phyloP scores from a whole-genome alignment of 805 yeast genomes.

The Blastobotrys parvus region DNA sequence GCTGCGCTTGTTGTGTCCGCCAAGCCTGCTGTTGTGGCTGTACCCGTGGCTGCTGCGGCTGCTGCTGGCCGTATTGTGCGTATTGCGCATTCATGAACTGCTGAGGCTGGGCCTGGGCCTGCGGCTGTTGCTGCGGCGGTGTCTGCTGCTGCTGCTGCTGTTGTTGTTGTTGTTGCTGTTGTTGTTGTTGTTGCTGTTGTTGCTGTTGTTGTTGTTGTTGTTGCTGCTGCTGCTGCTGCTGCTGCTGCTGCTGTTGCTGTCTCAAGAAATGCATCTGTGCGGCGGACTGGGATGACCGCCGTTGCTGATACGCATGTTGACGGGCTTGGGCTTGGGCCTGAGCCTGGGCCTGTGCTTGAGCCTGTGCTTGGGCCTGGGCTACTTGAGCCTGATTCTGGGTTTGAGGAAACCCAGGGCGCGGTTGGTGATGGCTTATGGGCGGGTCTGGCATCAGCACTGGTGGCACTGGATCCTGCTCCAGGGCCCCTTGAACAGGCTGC shows the following conservation, averaged over 20 bases:
- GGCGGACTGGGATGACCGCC: background rate
- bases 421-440: constrained; percentile 6
- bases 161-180: constrained; percentile 7
- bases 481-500: constrained; percentile 10
- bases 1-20: constrained; percentile 13
- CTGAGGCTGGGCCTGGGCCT: background rate
- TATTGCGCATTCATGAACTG: background rate
- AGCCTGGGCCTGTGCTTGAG: constrained; percentile 5
- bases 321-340: constrained; percentile 45
- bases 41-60: constrained; percentile 20
- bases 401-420: background rate
- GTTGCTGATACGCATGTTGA: constrained; percentile 44
- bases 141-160: constrained; percentile 12
- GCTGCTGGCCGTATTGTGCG: constrained; percentile 11
- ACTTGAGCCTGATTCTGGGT: background rate
- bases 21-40: constrained; percentile 13
- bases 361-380: background rate
- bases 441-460: constrained; percentile 16
- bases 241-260: constrained; percentile 1
- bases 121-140: constrained; percentile 31
- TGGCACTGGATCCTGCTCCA: constrained; percentile 11
- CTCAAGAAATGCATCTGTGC: background rate
- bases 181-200: background rate
- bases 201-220: background rate
- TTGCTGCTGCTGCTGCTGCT: background rate